Conservation (phyloP, 805 yeast genomes). For the Ogataea paradorogensis region DNA sequence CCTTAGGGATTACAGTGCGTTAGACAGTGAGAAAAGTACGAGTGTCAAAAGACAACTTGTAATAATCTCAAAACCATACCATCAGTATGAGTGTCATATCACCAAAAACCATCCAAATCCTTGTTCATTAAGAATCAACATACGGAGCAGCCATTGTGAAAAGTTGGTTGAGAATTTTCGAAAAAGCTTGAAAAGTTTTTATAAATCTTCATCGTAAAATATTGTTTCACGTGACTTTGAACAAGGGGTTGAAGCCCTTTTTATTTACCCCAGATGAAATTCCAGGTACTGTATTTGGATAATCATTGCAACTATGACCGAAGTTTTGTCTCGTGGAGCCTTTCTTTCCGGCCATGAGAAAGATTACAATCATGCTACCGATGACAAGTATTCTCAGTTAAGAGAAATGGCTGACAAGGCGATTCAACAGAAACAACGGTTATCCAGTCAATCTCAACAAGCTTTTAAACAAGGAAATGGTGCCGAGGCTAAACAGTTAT, state of each 20-base stretch:
- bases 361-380: constrained; percentile 75
- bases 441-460: constrained; percentile 65
- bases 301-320: constrained; percentile 24
- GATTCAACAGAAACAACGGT: constrained; percentile 50
- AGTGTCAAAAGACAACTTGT: constrained; percentile 27
- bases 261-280: constrained; percentile 3
- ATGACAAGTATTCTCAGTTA: constrained; percentile 56
- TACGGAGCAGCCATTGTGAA: constrained; percentile 31
- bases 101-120: constrained; percentile 7
- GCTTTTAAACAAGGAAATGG: constrained; percentile 79
- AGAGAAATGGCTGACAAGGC: constrained; percentile 70
- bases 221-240: constrained; percentile 3
- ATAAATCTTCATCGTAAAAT: background rate
- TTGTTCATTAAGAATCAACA: constrained; percentile 16
- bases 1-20: constrained; percentile 28
- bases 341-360: constrained; percentile 21
- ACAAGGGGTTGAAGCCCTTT: background rate
- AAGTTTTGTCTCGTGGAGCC: constrained; percentile 26
- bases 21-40: constrained; percentile 34
- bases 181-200: constrained; percentile 5
- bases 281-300: background rate
- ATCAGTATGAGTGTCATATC: constrained; percentile 16
- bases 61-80: constrained; percentile 33
- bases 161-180: constrained; percentile 8
- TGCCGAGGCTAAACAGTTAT: constrained; percentile 65